Conservation (phyloP, 345 rosid genomes). For the Brassica juncea region DNA sequence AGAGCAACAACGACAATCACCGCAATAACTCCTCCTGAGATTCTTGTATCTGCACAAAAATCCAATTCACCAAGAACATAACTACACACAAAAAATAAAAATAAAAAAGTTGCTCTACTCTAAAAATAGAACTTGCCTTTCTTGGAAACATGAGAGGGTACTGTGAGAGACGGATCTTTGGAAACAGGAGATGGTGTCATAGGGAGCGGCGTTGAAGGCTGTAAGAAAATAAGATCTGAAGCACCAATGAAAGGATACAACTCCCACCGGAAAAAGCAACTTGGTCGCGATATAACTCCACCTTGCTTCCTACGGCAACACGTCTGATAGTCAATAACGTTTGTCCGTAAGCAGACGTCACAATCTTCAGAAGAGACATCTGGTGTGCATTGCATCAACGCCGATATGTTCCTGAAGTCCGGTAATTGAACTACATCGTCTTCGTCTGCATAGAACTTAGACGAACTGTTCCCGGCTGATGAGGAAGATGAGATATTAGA, state of each 20-base stretch:
- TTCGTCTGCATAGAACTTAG: constrained; percentile 1
- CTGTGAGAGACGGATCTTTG: neutral
- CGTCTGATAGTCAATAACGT: neutral
- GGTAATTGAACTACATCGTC: neutral
- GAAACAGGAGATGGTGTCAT: neutral
- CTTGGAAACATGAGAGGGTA: neutral
- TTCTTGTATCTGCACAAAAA: neutral
- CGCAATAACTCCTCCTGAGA: neutral
- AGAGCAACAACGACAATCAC: constrained; percentile 10
- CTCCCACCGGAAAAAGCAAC: constrained; percentile 36
- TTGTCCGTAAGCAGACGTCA: constrained; percentile 7
- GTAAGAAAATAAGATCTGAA: neutral
- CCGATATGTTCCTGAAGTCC: constrained; percentile 9
- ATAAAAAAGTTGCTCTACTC: neutral
- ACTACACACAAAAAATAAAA: neutral
- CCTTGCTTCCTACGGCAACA: constrained; percentile 20
- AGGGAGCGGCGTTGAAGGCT: neutral
- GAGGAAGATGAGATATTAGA: neutral
- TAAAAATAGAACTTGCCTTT: neutral
- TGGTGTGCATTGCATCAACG: constrained; percentile 41
- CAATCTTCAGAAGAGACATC: constrained; percentile 39
- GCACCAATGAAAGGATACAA: constrained; percentile 11
- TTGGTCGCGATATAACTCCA: constrained; percentile 11
- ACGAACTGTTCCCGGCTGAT: neutral
- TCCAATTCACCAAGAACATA: neutral